Evolutionary conservation across 257 asterid genomes (phyloP), one percentile per base, ranked within the genome.

Genomic region (Przewalskia tangutica): DNA sequence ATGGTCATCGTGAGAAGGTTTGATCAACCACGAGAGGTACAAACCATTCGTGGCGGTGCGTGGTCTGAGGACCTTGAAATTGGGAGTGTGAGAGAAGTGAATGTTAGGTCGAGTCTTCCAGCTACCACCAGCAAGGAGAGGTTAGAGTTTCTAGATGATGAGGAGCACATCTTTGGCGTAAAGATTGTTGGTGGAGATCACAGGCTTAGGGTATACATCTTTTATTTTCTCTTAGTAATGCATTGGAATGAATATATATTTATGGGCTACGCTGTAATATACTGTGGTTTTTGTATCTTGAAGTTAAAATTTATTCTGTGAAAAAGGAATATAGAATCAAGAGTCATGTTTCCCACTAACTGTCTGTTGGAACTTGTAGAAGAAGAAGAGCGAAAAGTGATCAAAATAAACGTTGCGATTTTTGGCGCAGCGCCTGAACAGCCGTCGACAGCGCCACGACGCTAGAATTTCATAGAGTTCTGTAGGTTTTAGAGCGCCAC

Each of bases 161-260:
- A 82, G 34, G 81, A 82, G 44, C 84, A 82, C 42, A 75, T 82
- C 51, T 44, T 82, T 59, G 56, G 81, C 1, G 50, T 82, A 58
- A 82, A 79, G 84, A 59, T 82, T 60, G 84, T 82, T 75, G 84
- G 81, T 58, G 84, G 84, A n/a, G 84, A 82, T 75, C 84, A 82
- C 82, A 75, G 84, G 76, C 77, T 82, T 5, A n/a, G 12, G 76
- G 84, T 82, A 58, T 34, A 63, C 18, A 66, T 80, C 76, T 48
- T 23, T 50, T 75, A 51, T 50, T 34, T 27, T 75, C 62, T 75
- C 7, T 13, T 14, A 23, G 80, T 50, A 38, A 23, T 73, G 20
- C 44, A 12, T 73, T 48, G 13, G 13, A 38, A 73, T 48, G 20
- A 20, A 73, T 23, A 7, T 23, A 4, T 27, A 73, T 48, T 27